A percentile compares a stretch with the other conserved stretches of the same genome.
Conservation (phyloP, 176 grass and related monocot species). For the Cenchrus fungigraminus region DNA sequence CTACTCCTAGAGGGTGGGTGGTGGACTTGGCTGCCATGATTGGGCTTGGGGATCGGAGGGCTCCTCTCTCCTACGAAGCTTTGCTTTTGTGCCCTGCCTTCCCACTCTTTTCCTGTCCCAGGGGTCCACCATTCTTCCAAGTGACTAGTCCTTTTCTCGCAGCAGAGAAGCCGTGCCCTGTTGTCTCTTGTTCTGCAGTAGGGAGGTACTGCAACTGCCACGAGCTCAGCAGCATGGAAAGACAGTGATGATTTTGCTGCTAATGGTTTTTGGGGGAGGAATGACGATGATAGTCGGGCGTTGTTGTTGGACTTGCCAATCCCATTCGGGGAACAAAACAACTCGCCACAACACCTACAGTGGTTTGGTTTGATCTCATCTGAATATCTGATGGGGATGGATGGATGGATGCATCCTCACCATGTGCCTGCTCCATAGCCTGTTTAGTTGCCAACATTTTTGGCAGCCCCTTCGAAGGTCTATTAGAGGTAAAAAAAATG, state of each 20-base stretch:
- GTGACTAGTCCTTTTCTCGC: slow-evolving; percentile 41
- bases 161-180: slow-evolving; percentile 32
- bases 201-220: background rate
- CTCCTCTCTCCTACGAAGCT: background rate
- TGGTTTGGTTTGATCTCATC: background rate
- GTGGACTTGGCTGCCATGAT: background rate
- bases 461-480: no score
- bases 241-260: no score
- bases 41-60: background rate
- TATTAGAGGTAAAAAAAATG: no score
- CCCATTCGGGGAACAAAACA: background rate
- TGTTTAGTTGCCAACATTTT: no score
- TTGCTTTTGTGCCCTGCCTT: background rate
- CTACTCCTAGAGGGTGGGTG: background rate
- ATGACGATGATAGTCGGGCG: background rate
- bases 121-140: background rate
- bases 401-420: background rate
- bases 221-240: no score
- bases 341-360: no score
- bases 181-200: slow-evolving; percentile 46
- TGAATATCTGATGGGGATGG: background rate
- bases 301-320: background rate
- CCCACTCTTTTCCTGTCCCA: background rate
- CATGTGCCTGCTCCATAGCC: no score
- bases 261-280: background rate